Conservation (phyloP, 345 rosid species). For the Ceriops decandra region DNA sequence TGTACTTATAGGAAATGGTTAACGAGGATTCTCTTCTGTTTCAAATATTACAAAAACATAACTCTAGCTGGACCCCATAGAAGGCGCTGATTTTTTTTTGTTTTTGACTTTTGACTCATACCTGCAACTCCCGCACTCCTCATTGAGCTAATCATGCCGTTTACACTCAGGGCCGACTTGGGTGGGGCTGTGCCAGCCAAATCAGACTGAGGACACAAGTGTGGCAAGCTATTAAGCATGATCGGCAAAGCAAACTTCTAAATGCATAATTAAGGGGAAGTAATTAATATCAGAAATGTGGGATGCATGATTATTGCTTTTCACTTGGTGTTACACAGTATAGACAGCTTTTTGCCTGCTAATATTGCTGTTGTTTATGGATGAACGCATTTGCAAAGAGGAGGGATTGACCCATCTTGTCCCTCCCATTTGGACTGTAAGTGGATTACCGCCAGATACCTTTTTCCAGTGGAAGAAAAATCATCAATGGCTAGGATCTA, state of each 20-base stretch:
- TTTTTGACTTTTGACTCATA: slow-evolving; percentile 3
- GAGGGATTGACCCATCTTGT: neutral
- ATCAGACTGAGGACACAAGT: neutral
- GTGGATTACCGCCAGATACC: slow-evolving; percentile 33
- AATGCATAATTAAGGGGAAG: neutral
- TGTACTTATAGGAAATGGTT: slow-evolving; percentile 33
- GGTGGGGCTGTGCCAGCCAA: neutral
- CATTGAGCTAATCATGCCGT: slow-evolving; percentile 9
- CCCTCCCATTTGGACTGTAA: slow-evolving; percentile 15
- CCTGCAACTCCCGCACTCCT: neutral
- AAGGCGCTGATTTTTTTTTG: slow-evolving; percentile 21
- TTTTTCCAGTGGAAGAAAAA: slow-evolving; percentile 19
- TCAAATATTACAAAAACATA: slow-evolving; percentile 23
- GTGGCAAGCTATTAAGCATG: neutral
- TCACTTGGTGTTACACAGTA: neutral
- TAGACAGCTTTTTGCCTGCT: neutral
- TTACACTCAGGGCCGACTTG: neutral
- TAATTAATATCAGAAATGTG: neutral
- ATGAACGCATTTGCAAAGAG: neutral
- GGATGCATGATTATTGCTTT: neutral
- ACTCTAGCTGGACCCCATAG: slow-evolving; percentile 32
- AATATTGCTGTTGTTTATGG: neutral
- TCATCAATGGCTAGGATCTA: slow-evolving; percentile 20
- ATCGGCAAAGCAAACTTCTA: neutral
- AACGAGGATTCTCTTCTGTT: slow-evolving; percentile 25